phyloP scores from a whole-genome alignment of 108 stramenopile genomes.

The Chaetoceros muelleri region DNA sequence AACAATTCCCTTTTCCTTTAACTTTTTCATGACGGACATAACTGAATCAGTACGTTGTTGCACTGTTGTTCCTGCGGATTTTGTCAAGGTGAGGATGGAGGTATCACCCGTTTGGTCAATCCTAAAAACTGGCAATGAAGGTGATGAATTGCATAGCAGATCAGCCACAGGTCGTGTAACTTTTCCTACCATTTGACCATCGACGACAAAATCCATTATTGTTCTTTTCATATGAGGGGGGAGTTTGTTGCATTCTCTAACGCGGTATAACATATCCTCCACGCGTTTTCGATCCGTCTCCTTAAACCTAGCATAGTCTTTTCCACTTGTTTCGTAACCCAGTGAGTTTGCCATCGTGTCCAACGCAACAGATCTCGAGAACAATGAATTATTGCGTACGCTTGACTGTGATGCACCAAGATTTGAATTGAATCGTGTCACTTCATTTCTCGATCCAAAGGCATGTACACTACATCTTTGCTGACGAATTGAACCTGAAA shows the following conservation, averaged over 20 bases:
- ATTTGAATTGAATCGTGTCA: no score
- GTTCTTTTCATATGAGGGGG: constrained; percentile 32
- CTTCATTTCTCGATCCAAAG: no score
- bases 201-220: constrained; percentile 43
- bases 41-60: constrained; percentile 56
- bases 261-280: constrained; percentile 65
- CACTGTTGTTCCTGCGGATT: constrained; percentile 27
- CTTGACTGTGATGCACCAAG: no score
- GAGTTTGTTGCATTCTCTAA: constrained; percentile 44
- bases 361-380: no score
- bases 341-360: no score
- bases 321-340: no score
- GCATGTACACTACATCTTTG: no score
- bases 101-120: constrained; percentile 3
- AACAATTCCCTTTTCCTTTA: constrained; percentile 44
- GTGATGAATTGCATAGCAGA: background rate
- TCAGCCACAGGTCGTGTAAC: constrained; percentile 13
- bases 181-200: constrained; percentile 52
- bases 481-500: no score
- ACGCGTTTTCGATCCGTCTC: constrained; percentile 25
- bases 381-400: no score
- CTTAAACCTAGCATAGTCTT: no score
- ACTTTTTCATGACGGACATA: constrained; percentile 31
- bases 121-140: background rate
- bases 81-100: constrained; percentile 24